Evolutionary conservation across 2,329 filamentous ascomycete species (phyloP).

Genomic region (Colletotrichum orchidophilum): DNA sequence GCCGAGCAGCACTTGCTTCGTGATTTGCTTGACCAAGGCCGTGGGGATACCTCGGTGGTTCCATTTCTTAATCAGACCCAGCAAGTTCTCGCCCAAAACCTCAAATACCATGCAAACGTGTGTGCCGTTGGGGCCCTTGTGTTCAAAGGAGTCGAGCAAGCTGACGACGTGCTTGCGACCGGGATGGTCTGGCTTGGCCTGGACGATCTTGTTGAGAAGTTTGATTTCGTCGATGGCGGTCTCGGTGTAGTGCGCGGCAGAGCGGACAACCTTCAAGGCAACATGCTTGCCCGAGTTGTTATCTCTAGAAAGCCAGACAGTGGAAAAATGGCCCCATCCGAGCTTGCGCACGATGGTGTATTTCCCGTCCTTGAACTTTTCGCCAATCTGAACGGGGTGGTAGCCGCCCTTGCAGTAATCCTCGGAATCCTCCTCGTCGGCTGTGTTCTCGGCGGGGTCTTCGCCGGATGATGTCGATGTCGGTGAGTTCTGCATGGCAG

Average conservation of each 20-base stretch:
- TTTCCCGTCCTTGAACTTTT: constrained; percentile 97
- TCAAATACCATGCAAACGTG: constrained; percentile 99
- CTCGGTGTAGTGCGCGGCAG: constrained; percentile 97
- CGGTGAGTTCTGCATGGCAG: constrained; percentile 74
- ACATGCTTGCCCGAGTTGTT: constrained; percentile 93
- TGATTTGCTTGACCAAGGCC: constrained; percentile 97
- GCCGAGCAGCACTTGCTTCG: constrained; percentile 94
- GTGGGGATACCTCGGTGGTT: constrained; percentile 98
- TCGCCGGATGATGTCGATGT: constrained; percentile 82
- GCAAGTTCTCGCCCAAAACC: constrained; percentile 91
- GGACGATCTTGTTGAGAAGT: constrained; percentile 94
- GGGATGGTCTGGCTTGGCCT: constrained; percentile 93
- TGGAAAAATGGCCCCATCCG: constrained; percentile 99
- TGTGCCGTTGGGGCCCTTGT: constrained; percentile 94
- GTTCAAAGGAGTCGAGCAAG: constrained; percentile 95
- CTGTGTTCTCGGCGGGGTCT: constrained; percentile 89
- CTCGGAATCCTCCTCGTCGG: constrained; percentile 98
- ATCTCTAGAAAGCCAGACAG: constrained; percentile 86
- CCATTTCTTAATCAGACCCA: constrained; percentile 97
- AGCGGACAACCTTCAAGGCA: constrained; percentile 96
- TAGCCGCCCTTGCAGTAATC: constrained; percentile 99
- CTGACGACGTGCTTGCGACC: constrained; percentile 96
- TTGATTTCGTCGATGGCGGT: constrained; percentile 99
- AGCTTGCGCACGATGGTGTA: constrained; percentile 97
- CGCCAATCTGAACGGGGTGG: constrained; percentile 92